Base-by-base conservation (phyloP, 371 early-diverging fungal genomes). In the Mortierella sp. region DNA sequence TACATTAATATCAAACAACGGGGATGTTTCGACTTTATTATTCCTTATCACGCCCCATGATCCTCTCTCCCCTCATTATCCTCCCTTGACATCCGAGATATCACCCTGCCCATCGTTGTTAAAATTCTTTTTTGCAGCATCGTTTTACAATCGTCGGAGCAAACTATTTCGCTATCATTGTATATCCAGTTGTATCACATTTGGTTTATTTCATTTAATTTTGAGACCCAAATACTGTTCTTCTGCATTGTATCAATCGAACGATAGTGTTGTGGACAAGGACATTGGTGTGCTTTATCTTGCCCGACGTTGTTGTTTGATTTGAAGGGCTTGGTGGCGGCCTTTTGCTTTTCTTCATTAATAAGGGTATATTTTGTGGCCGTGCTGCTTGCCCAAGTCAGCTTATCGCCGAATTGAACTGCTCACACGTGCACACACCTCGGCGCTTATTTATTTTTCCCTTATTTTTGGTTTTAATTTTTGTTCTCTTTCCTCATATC, bases 1-100 rank as follows among this genome's bases (percentile, higher is more conserved):
- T 29, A 56, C 28, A 66, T 55, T 66, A 45, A 17, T 56, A 42
- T 43, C 34, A 66, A 43, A 66, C 58, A 31, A 42, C 59, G 3
- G 9, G 2, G 28, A 7, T 26, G 53, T 53, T 53, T 53, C 17
- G 47, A 47, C n/a, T 1, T 35, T 22, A 1, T n/a, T 29, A 60
- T n/a, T 22, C 4, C 31, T 31, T 13, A 12, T n/a, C 34, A 28
- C 28, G 8, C 17, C 29, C 37, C 49, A 29, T 51, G 31, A 19
- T 19, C 32, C 13, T 63, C 32, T n/a, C 55, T 31, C n/a, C 56
- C 42, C 29, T 37, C 61, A 15, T 32, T 29, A 10, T 56, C 42
- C 28, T 28, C 13, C 32, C 57, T 34, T 56, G 35, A 22, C 32
- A 8, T 22, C 22, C 49, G 23, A 28, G n/a, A 35, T 22, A 31